Evolutionary conservation across 1,139 yeast species (phyloP).

Genomic region (Nakaseomyces uthaithaninus): DNA sequence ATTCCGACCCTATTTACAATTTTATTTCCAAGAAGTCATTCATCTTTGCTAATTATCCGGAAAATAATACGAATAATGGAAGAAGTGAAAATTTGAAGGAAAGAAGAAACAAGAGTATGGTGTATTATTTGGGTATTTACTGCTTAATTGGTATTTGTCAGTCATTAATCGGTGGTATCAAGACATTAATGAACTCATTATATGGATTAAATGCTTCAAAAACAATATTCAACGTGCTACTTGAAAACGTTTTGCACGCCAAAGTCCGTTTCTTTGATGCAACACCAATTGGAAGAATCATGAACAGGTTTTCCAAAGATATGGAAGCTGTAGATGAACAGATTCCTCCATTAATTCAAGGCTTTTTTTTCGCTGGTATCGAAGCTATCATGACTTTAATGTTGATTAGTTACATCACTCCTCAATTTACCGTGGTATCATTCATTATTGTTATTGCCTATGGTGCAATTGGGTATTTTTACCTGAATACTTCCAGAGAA

Average conservation of each 20-base stretch:
- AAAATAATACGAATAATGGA: neutral
- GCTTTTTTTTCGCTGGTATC: conserved; percentile 8
- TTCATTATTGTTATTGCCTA: conserved; percentile 8
- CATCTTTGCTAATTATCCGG: neutral
- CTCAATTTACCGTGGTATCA: conserved; percentile 8
- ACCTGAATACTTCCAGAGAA: conserved; percentile 22
- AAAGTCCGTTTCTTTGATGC: conserved; percentile 55
- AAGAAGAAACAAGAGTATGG: neutral
- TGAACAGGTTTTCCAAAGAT: conserved; percentile 55
- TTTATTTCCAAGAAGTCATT: neutral
- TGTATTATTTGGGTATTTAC: conserved; percentile 29
- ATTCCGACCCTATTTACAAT: neutral
- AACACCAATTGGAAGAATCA: conserved; percentile 53
- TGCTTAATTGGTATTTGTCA: conserved; percentile 10
- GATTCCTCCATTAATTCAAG: conserved; percentile 28
- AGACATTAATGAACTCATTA: conserved; percentile 6
- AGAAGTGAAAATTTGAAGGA: neutral
- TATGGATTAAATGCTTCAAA: conserved; percentile 12
- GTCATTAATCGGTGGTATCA: conserved; percentile 8
- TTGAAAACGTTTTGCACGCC: conserved; percentile 38
- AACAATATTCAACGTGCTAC: conserved; percentile 10
- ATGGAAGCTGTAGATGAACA: conserved; percentile 55
- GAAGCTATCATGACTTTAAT: conserved; percentile 9
- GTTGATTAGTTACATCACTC: conserved; percentile 14
- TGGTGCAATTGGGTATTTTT: conserved; percentile 12